Conservation (phyloP, 495 filamentous ascomycete genomes). For the Entonaema liquescens region DNA sequence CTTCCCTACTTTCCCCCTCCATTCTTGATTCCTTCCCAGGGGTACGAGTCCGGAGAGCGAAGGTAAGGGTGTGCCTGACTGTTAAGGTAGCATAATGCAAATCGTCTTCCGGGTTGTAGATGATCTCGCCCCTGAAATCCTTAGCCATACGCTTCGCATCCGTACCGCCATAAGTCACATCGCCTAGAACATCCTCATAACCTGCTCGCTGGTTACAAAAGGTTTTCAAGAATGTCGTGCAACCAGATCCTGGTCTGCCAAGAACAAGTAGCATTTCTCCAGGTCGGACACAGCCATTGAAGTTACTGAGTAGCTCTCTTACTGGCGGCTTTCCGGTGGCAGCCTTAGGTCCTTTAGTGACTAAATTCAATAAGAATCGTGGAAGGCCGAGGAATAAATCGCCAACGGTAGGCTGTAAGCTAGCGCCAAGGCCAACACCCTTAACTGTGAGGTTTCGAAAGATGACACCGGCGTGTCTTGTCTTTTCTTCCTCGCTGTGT, state of each 20-base stretch:
- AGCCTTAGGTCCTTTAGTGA: conserved; percentile 47
- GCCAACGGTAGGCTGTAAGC: conserved; percentile 68
- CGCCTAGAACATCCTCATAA: conserved; percentile 68
- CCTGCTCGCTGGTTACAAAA: conserved; percentile 72
- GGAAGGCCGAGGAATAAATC: conserved; percentile 70
- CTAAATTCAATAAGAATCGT: conserved; percentile 58
- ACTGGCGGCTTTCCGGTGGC: conserved; percentile 60
- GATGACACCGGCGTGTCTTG: conserved; percentile 65
- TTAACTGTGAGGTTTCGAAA: conserved; percentile 73
- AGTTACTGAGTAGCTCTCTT: conserved; percentile 65
- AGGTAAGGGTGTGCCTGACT: conserved; percentile 73
- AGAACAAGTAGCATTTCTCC: conserved; percentile 71
- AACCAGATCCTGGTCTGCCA: conserved; percentile 75
- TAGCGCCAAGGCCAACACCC: conserved; percentile 72
- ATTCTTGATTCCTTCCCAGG: conserved; percentile 69
- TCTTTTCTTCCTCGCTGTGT: conserved; percentile 72
- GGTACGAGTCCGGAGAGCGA: conserved; percentile 74
- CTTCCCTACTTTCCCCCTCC: conserved; percentile 64
- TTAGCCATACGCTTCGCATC: conserved; percentile 58
- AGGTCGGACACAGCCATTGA: conserved; percentile 60
- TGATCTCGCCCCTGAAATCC: conserved; percentile 55
- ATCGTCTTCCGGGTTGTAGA: conserved; percentile 78
- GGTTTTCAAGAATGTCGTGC: conserved; percentile 75
- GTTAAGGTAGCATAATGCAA: conserved; percentile 78
- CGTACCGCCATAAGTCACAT: conserved; percentile 71